Evolutionary conservation across 2,329 filamentous ascomycete genomes (phyloP).

Genomic region (Penicillium verrucosum): DNA sequence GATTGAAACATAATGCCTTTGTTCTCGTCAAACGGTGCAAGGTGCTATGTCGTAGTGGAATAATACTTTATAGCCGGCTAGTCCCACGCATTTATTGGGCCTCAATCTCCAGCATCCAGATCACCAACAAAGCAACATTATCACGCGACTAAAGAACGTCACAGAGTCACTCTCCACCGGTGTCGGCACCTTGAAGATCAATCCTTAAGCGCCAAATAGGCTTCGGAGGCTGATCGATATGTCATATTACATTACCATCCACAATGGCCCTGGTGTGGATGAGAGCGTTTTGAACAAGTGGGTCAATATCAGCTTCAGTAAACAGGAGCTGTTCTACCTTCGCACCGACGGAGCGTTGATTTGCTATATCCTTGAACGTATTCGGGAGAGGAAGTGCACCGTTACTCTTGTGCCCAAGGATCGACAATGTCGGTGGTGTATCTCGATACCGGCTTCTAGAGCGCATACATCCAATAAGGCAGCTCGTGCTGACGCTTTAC

Average conservation of each 20-base stretch:
- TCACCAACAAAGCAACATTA: not conserved
- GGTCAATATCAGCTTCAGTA: not conserved
- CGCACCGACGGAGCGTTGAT: constrained; percentile 3
- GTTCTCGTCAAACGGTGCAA: not conserved
- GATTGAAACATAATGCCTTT: not conserved
- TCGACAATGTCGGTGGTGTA: not conserved
- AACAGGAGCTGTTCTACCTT: not conserved
- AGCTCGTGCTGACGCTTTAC: not conserved
- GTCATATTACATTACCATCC: constrained; percentile 3
- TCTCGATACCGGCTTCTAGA: constrained; percentile 1
- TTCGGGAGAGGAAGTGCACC: not conserved
- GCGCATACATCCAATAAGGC: not conserved
- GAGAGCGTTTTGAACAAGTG: not conserved
- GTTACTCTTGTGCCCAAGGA: not conserved
- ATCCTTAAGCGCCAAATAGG: not conserved
- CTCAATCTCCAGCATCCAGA: not conserved
- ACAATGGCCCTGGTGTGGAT: not conserved
- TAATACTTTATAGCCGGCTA: not conserved
- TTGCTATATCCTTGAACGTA: not conserved
- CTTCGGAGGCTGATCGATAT: not conserved
- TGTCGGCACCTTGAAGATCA: too few species aligned
- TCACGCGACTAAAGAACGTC: too few species aligned
- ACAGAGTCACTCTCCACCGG: not conserved
- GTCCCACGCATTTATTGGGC: not conserved
- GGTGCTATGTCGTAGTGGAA: not conserved